Base-by-base conservation (phyloP, 805 yeast species). In the Yamadazyma kitorensis region DNA sequence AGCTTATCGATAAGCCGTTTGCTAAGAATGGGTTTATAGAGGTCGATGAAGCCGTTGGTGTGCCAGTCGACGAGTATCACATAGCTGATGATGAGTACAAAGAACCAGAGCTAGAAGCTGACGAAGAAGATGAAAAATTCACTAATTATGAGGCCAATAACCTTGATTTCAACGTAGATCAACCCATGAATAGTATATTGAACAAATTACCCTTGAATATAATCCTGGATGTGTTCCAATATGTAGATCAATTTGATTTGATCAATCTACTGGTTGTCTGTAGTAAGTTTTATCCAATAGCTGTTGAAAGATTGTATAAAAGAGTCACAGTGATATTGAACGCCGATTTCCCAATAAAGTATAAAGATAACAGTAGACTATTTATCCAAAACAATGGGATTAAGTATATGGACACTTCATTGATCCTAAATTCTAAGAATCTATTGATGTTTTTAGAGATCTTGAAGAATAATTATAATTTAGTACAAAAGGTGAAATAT, bases 241-340 rank as follows among this genome's bases (percentile, higher is more conserved):
- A 55, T 38, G 63, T 61, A 6, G 49, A 45, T 34, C 68, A 61
- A 31, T 58, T 36, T 43, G 66, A 59, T 36, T 40, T 61, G 36
- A 41, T 51, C 4, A 50, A 41, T 31, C 32, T 59, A 17, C 51
- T 49, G 52, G 22, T 38, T 17, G 54, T 58, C 1, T 51, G 58
- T 37, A 24, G 42, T 0, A 27, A 37, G 18, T 33, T 61, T 13
- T 48, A 59, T 37, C 35, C 38, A 1, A 11, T 51, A 11, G 60
- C 64, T 4, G 39, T 33, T 4, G 49, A 44, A 15, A 40, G 59
- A 22, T 36, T 61, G 18, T 61, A 61, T 36, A 46, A 45, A 28
- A 36, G 64, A 33, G 52, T 61, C 12, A 57, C 64, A 1, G 59
- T 61, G 17, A 40, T 52, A 7, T 37, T 61, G 24, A 49, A 52